These are phyloP conservation scores for Mortierella antarctica DNA, from an alignment of 192 early-diverging fungal genomes.

Conservation along the genomic window DNA sequence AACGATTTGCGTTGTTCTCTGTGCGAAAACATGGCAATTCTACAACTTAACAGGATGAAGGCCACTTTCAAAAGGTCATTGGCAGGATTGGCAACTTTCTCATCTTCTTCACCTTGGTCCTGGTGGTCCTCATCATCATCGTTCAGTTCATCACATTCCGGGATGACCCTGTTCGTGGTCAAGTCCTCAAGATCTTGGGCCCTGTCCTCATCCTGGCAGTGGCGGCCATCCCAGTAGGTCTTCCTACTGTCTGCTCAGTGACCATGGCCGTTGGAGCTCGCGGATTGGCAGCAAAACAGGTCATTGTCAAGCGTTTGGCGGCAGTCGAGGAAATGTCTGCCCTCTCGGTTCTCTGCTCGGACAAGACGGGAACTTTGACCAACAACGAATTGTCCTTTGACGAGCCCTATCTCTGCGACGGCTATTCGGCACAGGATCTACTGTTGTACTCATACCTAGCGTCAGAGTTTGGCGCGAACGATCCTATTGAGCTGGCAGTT, in stretches of 20 bases:
- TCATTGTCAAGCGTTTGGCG: constrained; percentile 94
- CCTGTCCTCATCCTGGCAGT: constrained; percentile 87
- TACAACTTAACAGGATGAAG: constrained; percentile 66
- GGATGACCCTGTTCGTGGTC: constrained; percentile 57
- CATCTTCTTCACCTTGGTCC: constrained; percentile 78
- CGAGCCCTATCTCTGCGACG: constrained; percentile 77
- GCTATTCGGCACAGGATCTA: constrained; percentile 80
- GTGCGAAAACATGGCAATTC: constrained; percentile 12
- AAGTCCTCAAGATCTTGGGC: constrained; percentile 71
- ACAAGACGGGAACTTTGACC: constrained; percentile 93
- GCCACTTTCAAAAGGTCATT: constrained; percentile 96
- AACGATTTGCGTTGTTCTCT: not conserved
- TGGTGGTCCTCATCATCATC: constrained; percentile 82
- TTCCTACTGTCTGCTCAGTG: constrained; percentile 92
- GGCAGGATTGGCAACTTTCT: constrained; percentile 93
- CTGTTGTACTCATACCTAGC: constrained; percentile 84
- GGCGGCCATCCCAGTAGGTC: constrained; percentile 92
- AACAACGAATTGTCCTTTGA: constrained; percentile 93
- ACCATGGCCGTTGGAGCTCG: constrained; percentile 95
- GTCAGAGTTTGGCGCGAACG: constrained; percentile 89
- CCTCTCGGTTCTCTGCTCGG: constrained; percentile 84
- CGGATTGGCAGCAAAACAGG: constrained; percentile 88
- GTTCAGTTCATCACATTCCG: constrained; percentile 62
- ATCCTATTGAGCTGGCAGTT: constrained; percentile 90
- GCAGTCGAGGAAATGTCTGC: constrained; percentile 94